Evolutionary conservation across 805 yeast species (phyloP), one percentile per base, ranked within the genome.

Genomic region (Candida adriatica): DNA sequence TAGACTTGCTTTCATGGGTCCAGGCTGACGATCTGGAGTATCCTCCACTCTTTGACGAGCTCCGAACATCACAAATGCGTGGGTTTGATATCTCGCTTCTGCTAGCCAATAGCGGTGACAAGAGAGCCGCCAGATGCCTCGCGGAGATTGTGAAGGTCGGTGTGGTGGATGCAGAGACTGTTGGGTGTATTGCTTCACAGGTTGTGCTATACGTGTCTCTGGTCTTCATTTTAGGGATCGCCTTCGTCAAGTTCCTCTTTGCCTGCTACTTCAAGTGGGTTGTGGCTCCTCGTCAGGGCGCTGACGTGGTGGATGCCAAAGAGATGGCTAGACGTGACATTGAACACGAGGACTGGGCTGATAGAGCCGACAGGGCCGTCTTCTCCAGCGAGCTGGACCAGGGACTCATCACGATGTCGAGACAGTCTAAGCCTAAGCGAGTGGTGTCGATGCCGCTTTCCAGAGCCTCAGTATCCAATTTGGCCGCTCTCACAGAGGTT

Each of bases 241-340:
- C 87, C 16, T 50, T 78, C 31, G 66, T 66, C 26, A 88, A 88
- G 59, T 92, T 92, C 48, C 35, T 81, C 10, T 65, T 90, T 55
- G 96, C 98, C 0, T 79, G 90, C 51, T 85, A 87, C 54, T 92
- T 80, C 66, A 77, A 81, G 46, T 90, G 96, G 95, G 58, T 75
- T 36, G 59, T 90, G 13, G 69, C 95, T 8, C 73, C 75, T 26
- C 66, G 59, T 21, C 96, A 87, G 60, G 97, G 97, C 39, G 92
- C 92, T 3, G 71, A 70, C 38, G 61, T 61, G 17, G 62, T 78
- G 29, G 72, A 75, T 38, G 65, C 70, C 40, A 75, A 73, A 48
- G 66, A 72, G 25, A 70, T 80, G 79, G 67, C 64, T 15, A 66
- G 69, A 38, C 75, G 88, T 46, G 73, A 74, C 28, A 69, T 75